These are phyloP conservation scores for Trametes hirsuta DNA, from an alignment of 1,284 basidiomycete species.

Conservation along the genomic window DNA sequence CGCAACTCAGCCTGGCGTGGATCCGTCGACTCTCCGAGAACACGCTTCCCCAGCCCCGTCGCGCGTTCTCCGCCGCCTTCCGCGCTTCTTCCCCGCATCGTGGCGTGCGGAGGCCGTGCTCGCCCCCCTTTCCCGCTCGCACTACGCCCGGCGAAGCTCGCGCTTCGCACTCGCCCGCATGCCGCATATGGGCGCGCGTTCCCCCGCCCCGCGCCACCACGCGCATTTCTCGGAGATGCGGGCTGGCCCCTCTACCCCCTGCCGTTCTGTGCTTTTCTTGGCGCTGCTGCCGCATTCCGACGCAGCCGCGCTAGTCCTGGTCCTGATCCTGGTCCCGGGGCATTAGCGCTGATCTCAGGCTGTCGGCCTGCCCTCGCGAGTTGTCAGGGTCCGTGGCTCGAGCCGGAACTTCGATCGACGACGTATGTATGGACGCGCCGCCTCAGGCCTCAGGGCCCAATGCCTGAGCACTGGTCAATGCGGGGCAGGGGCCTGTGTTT, in stretches of 20 bases:
- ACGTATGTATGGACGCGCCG: too few relatives aligned
- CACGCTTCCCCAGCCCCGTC: slow-evolving; percentile 12
- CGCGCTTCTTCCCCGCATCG: slow-evolving; percentile 9
- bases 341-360: neutral
- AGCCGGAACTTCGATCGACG: too few relatives aligned
- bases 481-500: neutral
- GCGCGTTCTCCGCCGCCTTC: slow-evolving; percentile 5
- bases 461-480: neutral
- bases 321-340: neutral
- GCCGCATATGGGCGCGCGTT: slow-evolving; percentile 12
- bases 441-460: too few relatives aligned
- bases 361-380: too few relatives aligned
- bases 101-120: slow-evolving; percentile 2
- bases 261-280: neutral
- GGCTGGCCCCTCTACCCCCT: neutral
- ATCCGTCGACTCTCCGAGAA: slow-evolving; percentile 15
- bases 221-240: slow-evolving; percentile 11
- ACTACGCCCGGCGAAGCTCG: slow-evolving; percentile 6
- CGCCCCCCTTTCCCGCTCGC: slow-evolving; percentile 8
- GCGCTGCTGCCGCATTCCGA: neutral
- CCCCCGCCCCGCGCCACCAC: slow-evolving; percentile 13
- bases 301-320: neutral
- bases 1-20: neutral
- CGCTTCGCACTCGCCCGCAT: neutral
- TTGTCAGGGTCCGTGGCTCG: too few relatives aligned